Base-by-base conservation (phyloP, 2,329 filamentous ascomycete genomes). In the Dothistroma pini region DNA sequence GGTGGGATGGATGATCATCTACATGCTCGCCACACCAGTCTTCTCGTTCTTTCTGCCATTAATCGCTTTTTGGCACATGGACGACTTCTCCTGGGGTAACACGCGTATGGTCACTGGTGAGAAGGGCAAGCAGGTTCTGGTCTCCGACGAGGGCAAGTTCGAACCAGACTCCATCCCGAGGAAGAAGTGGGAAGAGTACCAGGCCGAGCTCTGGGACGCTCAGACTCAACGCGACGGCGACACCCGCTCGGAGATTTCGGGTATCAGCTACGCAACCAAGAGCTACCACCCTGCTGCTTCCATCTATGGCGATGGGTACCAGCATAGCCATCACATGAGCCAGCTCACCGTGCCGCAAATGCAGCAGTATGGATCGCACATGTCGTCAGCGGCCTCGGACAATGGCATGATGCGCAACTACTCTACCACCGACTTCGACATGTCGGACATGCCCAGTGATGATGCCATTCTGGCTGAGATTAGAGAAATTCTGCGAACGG, bases 161-260 rank as follows among this genome's bases (percentile, higher is more conserved):
- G 95, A 99, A 73, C 93, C 95, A 14, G 82, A 84, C 52, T 90
- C 88, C 41, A 97, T 99, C 68, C 95, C 95, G 21, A 90, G 91
- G 79, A 99, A 97, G 87, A 95, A 90, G 83, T 99, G 95, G 95
- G 95, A 99, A 76, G 95, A 99, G 72, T 99, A 97, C 76, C 95
- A 99, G 77, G 89, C 89, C 65, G 95, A 97, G 82, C 86, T 99
- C 50, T 99, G 93, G 95, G 95, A 99, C 73, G 89, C 90, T 0
- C 91, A 96, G 78, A 96, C 90, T n/a, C 88, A 89, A 62, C 83
- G 82, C 54, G 84, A 87, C 70, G 95, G 97, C 73, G 95, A 99
- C 73, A 80, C 87, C 25, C 88, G 84, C 62, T 96, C 92, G 10
- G 93, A 97, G 76, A 79, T 93, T 56, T 97, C 92, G n/a, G 93